A percentile compares a stretch with the other conserved stretches of the same genome.
Conservation (phyloP, 1,139 yeast genomes). For the Debaryomyces subglobosus region DNA sequence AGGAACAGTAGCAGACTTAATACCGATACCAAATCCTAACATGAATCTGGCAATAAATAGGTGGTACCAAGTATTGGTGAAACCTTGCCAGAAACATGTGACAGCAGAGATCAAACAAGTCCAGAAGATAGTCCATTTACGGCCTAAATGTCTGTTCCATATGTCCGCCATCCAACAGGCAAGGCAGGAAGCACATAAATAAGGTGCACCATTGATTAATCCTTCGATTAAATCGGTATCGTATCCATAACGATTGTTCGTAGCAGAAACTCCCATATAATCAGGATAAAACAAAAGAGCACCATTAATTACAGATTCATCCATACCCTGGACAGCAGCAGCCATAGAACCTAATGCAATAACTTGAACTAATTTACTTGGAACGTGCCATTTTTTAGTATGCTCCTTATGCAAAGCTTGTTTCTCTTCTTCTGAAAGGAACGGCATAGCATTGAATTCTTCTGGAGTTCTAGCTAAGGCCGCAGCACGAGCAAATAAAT, state of each 20-base stretch:
- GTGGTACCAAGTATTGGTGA: conserved; percentile 74
- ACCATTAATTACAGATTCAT: conserved; percentile 85
- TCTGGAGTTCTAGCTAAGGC: conserved; percentile 71
- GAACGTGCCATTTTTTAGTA: conserved; percentile 69
- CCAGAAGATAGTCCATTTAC: conserved; percentile 73
- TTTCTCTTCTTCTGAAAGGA: conserved; percentile 62
- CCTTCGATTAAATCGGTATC: conserved; percentile 65
- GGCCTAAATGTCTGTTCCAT: conserved; percentile 63
- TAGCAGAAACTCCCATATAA: conserved; percentile 53
- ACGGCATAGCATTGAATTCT: conserved; percentile 60
- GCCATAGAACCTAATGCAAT: conserved; percentile 81
- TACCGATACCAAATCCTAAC: conserved; percentile 80
- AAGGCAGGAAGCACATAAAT: conserved; percentile 68
- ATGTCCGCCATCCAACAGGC: conserved; percentile 78
- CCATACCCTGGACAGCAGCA: conserved; percentile 94
- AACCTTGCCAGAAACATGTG: conserved; percentile 79
- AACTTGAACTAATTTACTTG: conserved; percentile 60
- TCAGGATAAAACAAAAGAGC: conserved; percentile 73
- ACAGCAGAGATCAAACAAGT: conserved; percentile 67
- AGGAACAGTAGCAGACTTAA: conserved; percentile 80
- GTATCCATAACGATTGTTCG: conserved; percentile 29
- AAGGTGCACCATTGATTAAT: conserved; percentile 79
- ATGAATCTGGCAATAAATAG: conserved; percentile 72
- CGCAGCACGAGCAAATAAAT: conserved; percentile 72
- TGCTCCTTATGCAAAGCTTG: conserved; percentile 54